Conservation (phyloP, 495 filamentous ascomycete genomes). For the Trichoderma orchidacearum region DNA sequence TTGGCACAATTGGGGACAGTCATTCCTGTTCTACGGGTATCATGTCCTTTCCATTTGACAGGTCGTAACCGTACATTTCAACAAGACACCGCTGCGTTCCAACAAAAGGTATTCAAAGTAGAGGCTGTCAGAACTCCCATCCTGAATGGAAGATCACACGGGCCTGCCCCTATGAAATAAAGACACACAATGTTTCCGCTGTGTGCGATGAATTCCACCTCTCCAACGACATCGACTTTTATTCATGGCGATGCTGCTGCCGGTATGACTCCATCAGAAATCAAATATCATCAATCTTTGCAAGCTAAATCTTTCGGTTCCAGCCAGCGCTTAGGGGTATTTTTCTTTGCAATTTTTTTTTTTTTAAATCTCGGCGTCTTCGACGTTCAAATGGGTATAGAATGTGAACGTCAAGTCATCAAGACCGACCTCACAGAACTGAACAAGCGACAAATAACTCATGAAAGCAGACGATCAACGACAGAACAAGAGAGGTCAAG, state of each 20-base stretch:
- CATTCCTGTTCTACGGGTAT: background rate
- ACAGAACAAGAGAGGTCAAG: background rate
- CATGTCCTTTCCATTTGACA: background rate
- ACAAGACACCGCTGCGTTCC: background rate
- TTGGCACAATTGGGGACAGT: background rate
- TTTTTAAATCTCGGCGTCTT: background rate
- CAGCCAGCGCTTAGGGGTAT: background rate
- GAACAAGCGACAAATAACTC: background rate
- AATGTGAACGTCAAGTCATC: slow-evolving; percentile 2
- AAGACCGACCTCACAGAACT: background rate
- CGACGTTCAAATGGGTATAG: slow-evolving; percentile 4
- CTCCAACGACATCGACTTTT: background rate
- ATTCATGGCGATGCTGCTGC: background rate
- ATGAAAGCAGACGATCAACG: background rate
- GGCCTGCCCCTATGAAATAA: background rate
- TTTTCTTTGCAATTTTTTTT: slow-evolving; percentile 4
- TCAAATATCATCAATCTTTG: background rate
- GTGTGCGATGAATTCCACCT: background rate
- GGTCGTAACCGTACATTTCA: background rate
- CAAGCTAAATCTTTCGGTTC: background rate
- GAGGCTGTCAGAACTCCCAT: background rate
- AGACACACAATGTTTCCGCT: background rate
- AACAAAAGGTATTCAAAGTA: background rate
- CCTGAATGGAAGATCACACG: background rate
- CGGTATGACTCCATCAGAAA: background rate